Evolutionary conservation across 2,329 filamentous ascomycete genomes (phyloP).

Genomic region (Dichotomopilus funicola): DNA sequence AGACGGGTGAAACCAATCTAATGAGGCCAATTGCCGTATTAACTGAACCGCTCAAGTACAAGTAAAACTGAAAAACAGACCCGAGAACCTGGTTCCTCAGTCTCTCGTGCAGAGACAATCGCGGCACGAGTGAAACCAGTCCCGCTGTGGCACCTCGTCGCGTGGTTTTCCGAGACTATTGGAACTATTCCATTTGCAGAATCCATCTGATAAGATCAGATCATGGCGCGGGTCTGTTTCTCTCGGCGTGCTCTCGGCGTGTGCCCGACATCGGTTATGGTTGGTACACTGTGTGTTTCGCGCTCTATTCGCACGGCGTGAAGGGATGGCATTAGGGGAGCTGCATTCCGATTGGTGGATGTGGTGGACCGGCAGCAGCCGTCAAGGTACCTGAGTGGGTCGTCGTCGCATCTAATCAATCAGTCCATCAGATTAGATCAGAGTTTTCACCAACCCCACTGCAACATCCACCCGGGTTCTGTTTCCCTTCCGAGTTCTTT

Average conservation of each 20-base stretch:
- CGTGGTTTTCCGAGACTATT: neutral
- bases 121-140: neutral
- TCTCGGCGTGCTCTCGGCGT: neutral
- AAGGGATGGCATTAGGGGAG: neutral
- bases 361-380: neutral
- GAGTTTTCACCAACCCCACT: neutral
- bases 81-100: too few relatives aligned
- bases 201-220: constrained; percentile 6
- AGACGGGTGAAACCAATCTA: too few relatives aligned
- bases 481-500: neutral
- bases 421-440: constrained; percentile 18
- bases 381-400: too few relatives aligned
- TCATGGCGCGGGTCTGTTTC: neutral
- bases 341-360: neutral
- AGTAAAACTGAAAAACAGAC: too few relatives aligned
- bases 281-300: constrained; percentile 5
- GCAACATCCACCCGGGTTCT: neutral
- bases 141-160: neutral
- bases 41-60: too few relatives aligned
- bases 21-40: too few relatives aligned
- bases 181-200: neutral
- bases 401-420: constrained; percentile 5
- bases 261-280: neutral
- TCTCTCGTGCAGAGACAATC: too few relatives aligned
- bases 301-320: too few relatives aligned